Evolutionary conservation across 2,329 filamentous ascomycete species (phyloP).

Genomic region (Zopfia rhizophila): DNA sequence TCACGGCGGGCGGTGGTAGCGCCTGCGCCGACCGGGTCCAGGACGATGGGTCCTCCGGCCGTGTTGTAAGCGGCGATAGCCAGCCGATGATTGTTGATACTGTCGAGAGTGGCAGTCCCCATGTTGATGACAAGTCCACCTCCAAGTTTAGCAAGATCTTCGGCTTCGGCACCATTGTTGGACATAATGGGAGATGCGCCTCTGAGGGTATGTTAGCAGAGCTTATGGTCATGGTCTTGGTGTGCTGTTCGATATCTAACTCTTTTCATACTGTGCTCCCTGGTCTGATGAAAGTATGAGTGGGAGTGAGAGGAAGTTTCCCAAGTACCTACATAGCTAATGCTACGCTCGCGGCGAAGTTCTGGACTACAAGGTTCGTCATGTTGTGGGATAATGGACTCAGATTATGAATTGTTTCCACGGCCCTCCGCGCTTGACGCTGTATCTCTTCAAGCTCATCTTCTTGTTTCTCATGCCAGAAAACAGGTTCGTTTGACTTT

Average conservation of each 20-base stretch:
- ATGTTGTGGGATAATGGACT: constrained; percentile 92
- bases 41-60: constrained; percentile 77
- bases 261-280: not conserved
- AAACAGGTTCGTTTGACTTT: constrained; percentile 27
- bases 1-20: constrained; percentile 79
- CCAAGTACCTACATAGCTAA: constrained; percentile 72
- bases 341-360: constrained; percentile 92
- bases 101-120: constrained; percentile 86
- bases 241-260: not conserved
- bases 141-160: constrained; percentile 79
- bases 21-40: constrained; percentile 91
- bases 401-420: constrained; percentile 69
- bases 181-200: constrained; percentile 96
- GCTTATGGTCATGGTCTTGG: not conserved
- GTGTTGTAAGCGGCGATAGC: constrained; percentile 85
- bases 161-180: constrained; percentile 83
- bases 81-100: constrained; percentile 74
- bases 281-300: not conserved
- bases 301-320: too few relatives aligned
- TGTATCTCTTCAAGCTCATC: constrained; percentile 26
- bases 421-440: constrained; percentile 51
- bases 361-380: constrained; percentile 96
- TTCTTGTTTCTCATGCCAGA: constrained; percentile 30
- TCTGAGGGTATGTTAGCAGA: constrained; percentile 33
- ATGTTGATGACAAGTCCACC: constrained; percentile 92